Evolutionary conservation across 2,329 filamentous ascomycete species (phyloP).

Genomic region (Fusarium sp.): DNA sequence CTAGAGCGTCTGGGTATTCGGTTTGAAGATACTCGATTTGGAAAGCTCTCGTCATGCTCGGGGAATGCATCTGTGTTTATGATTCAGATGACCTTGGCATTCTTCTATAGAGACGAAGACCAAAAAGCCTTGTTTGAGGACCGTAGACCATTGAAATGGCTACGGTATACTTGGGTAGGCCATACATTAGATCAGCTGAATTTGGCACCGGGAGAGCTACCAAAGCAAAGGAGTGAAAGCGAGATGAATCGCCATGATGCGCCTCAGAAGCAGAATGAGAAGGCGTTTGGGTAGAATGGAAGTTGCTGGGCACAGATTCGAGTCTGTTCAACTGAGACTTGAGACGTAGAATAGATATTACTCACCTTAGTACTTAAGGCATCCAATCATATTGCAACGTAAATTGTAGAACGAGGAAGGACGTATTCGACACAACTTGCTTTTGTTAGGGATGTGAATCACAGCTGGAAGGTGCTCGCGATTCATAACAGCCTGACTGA

Average conservation of each 20-base stretch:
- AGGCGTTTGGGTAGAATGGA: slow-evolving; percentile 9
- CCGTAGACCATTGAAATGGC: slow-evolving; percentile 12
- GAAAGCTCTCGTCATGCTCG: slow-evolving; percentile 14
- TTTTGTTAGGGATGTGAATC: background rate
- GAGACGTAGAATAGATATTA: background rate
- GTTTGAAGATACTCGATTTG: slow-evolving; percentile 28
- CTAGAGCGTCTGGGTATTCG: slow-evolving; percentile 26
- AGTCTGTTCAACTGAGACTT: too few species aligned
- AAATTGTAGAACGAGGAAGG: background rate
- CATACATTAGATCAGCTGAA: slow-evolving; percentile 30
- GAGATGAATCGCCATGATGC: slow-evolving; percentile 20
- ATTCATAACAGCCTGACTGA: background rate
- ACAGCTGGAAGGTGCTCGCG: background rate
- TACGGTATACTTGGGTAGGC: slow-evolving; percentile 32
- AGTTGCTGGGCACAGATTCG: background rate
- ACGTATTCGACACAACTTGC: background rate
- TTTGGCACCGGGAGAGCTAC: slow-evolving; percentile 5
- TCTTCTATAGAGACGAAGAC: slow-evolving; percentile 16
- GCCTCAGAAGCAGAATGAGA: slow-evolving; percentile 11
- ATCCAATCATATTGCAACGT: background rate
- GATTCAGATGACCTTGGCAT: slow-evolving; percentile 9
- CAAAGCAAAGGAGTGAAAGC: slow-evolving; percentile 1
- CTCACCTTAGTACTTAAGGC: background rate
- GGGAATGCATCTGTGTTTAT: slow-evolving; percentile 28
- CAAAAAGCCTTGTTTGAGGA: slow-evolving; percentile 10